Evolutionary conservation across 306 rosid genomes (phyloP), one percentile per base, ranked within the genome.

Genomic region (Bauhinia variegata): DNA sequence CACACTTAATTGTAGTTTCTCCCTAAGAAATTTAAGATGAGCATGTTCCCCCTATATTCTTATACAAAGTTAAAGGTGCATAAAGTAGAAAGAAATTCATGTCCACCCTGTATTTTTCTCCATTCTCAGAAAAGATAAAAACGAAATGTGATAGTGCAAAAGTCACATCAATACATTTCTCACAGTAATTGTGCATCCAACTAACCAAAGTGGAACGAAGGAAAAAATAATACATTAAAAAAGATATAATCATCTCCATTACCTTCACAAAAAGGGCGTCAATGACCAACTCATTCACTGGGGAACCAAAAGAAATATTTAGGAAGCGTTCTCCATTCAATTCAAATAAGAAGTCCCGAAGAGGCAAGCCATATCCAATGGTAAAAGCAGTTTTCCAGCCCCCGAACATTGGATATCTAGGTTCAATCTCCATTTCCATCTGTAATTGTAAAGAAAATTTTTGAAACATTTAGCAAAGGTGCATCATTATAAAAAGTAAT

Each of bases 341-440:
- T 38, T 62, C 80, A 85, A 90, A 95, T 34, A 95, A 65, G 82
- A 88, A 95, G 74, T 95, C 97, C 48, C 54, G 82, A 80, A 90
- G 97, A 31, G 99, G 99, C 84, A 95, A 71, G 63, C 96, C 78
- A 66, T 90, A 95, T 66, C 99, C 99, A 71, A 95, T 86, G 60
- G 99, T 90, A 76, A 90, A 95, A 50, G 95, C 77, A 69, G 88
- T 83, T 79, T 76, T 88, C 99, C 99, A 95, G 70, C 99, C 99
- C 77, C 99, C 99, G 80, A 95, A 85, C 80, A 95, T 60, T 51
- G 99, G 97, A 83, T 85, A 95, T 73, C 99, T 78, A 71, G 97
- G 99, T 77, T 95, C 97, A 37, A 95, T 90, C 79, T 85, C 92
- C 71, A 95, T 82, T 71, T 86, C 86, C 8, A 84, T 88, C 96